Evolutionary conservation across 805 yeast species (phyloP), one percentile per base, ranked within the genome.

Genomic region (Dipodascopsis uninucleata): DNA sequence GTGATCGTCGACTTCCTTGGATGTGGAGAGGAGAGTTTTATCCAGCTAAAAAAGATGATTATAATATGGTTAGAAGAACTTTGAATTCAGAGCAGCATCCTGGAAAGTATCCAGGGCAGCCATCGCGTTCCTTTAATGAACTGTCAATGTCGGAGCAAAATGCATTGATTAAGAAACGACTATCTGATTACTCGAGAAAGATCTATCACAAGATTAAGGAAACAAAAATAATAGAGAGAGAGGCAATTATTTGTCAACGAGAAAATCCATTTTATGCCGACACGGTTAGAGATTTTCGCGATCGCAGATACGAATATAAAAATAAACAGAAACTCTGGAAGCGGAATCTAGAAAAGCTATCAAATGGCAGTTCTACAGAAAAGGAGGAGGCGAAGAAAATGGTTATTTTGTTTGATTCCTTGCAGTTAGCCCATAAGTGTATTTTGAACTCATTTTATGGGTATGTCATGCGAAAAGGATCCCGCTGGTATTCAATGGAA

Each of bases 401-500:
- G 93, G 84, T 87, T 20, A 86, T 93, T 29, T 71, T 93, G 39
- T 93, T 89, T 63, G 98, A 93, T 61, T 90, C 98, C 1, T 70
- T 93, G 57, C 99, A 93, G 67, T 73, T 93, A 54, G 98, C 98
- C 0, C 97, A 93, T 64, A 93, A 93, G 61, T 97, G 90, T 61
- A 93, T 93, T 67, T 73, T 93, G 59, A 93, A 93, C 61, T 90
- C 97, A 0, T 93, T 93, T 62, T 93, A 93, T 59, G 99, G 99
- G 39, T 93, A 93, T 60, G 98, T 93, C 10, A 93, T 93, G 98
- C 78, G 99, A 66, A 93, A 93, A 60, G 99, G 98, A 31, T 93
- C 98, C 0, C 75, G 99, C 49, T 93, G 99, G 99, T 93, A 89
- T 60, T 93, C 98, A 0, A 88, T 93, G 93, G 98, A 93, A 65